Evolutionary conservation across 352 stramenopile genomes (phyloP), one percentile per base, ranked within the genome.

Genomic region (Phytopythium helicoides): DNA sequence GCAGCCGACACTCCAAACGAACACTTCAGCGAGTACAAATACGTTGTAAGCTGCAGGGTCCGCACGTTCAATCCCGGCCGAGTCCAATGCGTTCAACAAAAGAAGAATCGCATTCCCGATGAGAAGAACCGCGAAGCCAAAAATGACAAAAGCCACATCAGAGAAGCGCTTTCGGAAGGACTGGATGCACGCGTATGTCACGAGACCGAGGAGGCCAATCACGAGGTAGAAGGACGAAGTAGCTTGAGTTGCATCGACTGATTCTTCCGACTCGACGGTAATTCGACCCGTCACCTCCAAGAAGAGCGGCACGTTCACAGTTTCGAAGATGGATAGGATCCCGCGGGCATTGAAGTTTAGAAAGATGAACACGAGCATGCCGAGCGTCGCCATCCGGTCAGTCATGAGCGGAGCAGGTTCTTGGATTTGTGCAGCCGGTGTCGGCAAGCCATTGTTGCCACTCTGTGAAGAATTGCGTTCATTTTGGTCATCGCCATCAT

Each of bases 291-390:
- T 77, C 23, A 68, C 54, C 25, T 71, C 49, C 21, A 81, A 39
- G 41, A 85, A 89, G 4, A 87, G 54, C 40, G 76, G 71, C 11
- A 87, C 66, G 56, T 87, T 86, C 21, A 87, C 68, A n/a, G 76
- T 87, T 64, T 89, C 78, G 40, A 87, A 89, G 10, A 89, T 68
- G 4, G 76, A 86, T 14, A 89, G 60, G 42, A 89, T 86, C 4
- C 78, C 76, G 19, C 76, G 66, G 16, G 66, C 64, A 25, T 66
- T 83, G 39, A 86, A 77, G 62, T 89, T 89, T 23, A 84, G 60
- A 34, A 84, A 84, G n/a, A 86, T 78, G 41, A 86, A 87, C 1
- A 84, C 64, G 18, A 75, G 16, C n/a, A 78, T 71, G 12, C 71
- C 76, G 31, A 76, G 51, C 8, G 42, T 56, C 18, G 81, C 61